Evolutionary conservation across 1,284 basidiomycete genomes (phyloP).

Genomic region (Pseudozyma thailandica): DNA sequence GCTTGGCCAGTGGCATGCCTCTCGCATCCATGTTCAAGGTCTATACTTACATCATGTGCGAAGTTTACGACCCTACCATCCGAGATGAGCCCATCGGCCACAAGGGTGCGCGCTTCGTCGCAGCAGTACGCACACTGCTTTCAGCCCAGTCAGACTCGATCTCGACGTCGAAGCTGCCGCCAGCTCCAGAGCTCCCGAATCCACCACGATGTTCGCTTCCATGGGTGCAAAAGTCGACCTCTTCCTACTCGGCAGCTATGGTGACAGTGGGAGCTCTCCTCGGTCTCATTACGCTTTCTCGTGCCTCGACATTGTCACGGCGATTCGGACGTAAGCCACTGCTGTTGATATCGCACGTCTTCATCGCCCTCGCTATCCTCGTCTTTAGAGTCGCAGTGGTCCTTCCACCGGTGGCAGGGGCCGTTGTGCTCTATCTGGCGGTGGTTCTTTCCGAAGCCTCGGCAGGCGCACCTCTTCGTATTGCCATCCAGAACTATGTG

Average conservation of each 20-base stretch:
- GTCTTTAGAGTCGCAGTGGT: slow-evolving; percentile 51
- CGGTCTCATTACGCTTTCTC: slow-evolving; percentile 52
- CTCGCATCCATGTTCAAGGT: slow-evolving; percentile 62
- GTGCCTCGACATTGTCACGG: slow-evolving; percentile 43
- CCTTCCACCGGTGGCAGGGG: slow-evolving; percentile 45
- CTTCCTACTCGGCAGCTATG: slow-evolving; percentile 58
- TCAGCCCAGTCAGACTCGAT: slow-evolving; percentile 1
- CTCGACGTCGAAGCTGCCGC: slow-evolving; percentile 17
- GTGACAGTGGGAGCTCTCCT: slow-evolving; percentile 57
- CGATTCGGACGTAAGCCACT: slow-evolving; percentile 59
- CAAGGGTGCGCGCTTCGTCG: slow-evolving; percentile 8
- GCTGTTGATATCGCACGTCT: slow-evolving; percentile 47
- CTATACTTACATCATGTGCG: slow-evolving; percentile 61
- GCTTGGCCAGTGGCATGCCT: slow-evolving; percentile 57
- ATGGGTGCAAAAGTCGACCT: slow-evolving; percentile 58
- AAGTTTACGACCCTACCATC: slow-evolving; percentile 50
- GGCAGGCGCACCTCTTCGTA: slow-evolving; percentile 55
- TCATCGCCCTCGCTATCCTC: slow-evolving; percentile 51
- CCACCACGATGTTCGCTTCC: slow-evolving; percentile 50
- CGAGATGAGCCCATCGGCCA: slow-evolving; percentile 34
- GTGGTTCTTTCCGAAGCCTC: slow-evolving; percentile 57
- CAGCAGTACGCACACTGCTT: slow-evolving; percentile 9
- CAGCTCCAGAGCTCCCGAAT: slow-evolving; percentile 53
- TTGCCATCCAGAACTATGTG: slow-evolving; percentile 63
- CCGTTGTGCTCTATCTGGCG: slow-evolving; percentile 47